These are phyloP conservation scores for Kwoniella heveanensis DNA, from an alignment of 768 basidiomycete species.

Conservation along the genomic window DNA sequence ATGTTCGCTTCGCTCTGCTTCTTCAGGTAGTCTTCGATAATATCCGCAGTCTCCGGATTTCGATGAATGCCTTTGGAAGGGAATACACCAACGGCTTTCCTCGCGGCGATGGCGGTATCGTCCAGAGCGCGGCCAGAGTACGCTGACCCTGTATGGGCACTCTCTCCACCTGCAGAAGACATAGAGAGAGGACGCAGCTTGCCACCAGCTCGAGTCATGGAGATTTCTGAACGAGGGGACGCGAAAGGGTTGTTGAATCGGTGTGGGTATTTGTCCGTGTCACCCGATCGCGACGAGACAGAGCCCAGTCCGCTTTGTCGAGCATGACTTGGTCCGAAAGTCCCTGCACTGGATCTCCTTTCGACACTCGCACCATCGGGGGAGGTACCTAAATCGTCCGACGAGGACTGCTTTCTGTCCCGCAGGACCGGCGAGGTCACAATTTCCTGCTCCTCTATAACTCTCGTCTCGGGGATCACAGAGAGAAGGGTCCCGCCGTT, in stretches of 20 bases:
- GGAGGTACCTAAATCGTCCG: background rate
- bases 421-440: background rate
- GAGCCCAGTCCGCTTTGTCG: conserved; percentile 16
- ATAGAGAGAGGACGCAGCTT: conserved; percentile 23
- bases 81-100: conserved; percentile 18
- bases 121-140: conserved; percentile 19
- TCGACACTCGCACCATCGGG: background rate
- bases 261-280: conserved; percentile 3
- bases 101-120: conserved; percentile 21
- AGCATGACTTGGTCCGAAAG: conserved; percentile 16
- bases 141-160: conserved; percentile 21
- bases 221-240: background rate
- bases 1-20: conserved; percentile 30
- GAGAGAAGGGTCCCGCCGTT: conserved; percentile 13
- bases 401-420: background rate
- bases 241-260: conserved; percentile 4
- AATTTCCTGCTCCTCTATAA: conserved; percentile 2
- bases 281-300: conserved; percentile 19
- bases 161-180: conserved; percentile 30
- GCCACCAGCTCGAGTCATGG: background rate
- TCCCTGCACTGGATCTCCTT: conserved; percentile 17
- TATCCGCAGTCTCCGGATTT: conserved; percentile 29
- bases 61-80: conserved; percentile 25
- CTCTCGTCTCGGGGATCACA: conserved; percentile 14
- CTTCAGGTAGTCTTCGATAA: conserved; percentile 34